Conservation (phyloP, 2,329 filamentous ascomycete genomes). For the Cladosporium halotolerans region DNA sequence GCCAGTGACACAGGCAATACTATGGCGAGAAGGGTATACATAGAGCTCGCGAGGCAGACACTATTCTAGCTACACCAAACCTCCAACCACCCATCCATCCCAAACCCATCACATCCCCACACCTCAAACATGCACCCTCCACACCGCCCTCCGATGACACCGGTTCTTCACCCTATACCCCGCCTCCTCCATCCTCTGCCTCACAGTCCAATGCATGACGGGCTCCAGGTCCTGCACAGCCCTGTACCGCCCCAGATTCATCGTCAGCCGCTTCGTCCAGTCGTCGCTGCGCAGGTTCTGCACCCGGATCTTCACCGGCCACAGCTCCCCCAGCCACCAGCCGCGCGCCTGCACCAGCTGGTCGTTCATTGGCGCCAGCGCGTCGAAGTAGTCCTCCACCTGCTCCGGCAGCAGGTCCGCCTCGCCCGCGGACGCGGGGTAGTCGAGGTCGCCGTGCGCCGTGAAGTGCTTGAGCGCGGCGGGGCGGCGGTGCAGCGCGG, state of each 20-base stretch:
- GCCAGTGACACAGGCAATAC: too few species aligned
- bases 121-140: conserved; percentile 28
- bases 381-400: conserved; percentile 40
- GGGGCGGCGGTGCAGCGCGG: conserved; percentile 1
- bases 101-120: not conserved
- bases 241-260: conserved; percentile 36
- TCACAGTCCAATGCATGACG: conserved; percentile 41
- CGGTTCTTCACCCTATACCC: conserved; percentile 32
- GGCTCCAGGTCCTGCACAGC: conserved; percentile 33
- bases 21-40: too few species aligned
- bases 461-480: conserved; percentile 7
- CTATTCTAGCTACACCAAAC: conserved; percentile 2
- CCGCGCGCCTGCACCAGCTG: conserved; percentile 32
- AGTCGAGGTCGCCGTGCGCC: conserved; percentile 4
- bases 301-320: conserved; percentile 37
- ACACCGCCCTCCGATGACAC: conserved; percentile 26
- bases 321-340: conserved; percentile 42
- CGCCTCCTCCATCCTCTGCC: conserved; percentile 30
- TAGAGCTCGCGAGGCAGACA: too few species aligned
- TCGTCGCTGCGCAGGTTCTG: conserved; percentile 26
- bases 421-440: conserved; percentile 7
- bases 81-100: conserved; percentile 1
- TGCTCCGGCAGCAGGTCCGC: conserved; percentile 33
- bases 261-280: conserved; percentile 34
- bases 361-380: conserved; percentile 37